Conservation (phyloP, 345 rosid genomes). For the Streptanthus diversifolius region DNA sequence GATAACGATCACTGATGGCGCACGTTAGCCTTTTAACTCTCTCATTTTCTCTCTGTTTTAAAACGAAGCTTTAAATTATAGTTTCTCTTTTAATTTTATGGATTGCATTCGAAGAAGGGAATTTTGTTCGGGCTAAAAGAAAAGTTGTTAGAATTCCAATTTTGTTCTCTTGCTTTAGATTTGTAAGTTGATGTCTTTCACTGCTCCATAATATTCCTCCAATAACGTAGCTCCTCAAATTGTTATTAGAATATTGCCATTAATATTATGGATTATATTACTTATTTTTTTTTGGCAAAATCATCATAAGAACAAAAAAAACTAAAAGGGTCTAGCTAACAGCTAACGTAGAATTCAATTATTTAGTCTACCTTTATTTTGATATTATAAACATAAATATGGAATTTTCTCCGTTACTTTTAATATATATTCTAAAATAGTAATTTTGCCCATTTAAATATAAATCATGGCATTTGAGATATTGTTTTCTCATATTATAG, state of each 20-base stretch:
- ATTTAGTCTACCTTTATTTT: background rate
- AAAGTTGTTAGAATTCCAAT: background rate
- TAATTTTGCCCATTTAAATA: no score
- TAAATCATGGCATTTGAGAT: no score
- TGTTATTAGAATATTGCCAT: background rate
- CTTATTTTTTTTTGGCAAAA: no score
- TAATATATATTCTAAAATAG: no score
- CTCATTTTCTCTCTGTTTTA: background rate
- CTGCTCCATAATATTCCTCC: slow-evolving; percentile 11
- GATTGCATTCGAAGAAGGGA: background rate
- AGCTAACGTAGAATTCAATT: no score
- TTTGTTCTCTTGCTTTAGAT: background rate
- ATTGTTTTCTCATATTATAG: no score
- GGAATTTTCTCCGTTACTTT: no score
- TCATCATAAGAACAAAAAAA: no score
- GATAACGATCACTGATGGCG: slow-evolving; percentile 41
- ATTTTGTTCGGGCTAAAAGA: slow-evolving; percentile 19
- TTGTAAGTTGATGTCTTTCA: slow-evolving; percentile 16
- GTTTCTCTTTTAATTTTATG: background rate
- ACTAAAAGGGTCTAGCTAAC: no score
- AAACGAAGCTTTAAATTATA: background rate
- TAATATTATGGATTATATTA: slow-evolving; percentile 14
- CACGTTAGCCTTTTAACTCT: slow-evolving; percentile 29
- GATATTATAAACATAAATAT: background rate
- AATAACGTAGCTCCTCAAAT: slow-evolving; percentile 4